phyloP scores from a whole-genome alignment of 2,329 filamentous ascomycete genomes.

The Neofusicoccum cordaticola region DNA sequence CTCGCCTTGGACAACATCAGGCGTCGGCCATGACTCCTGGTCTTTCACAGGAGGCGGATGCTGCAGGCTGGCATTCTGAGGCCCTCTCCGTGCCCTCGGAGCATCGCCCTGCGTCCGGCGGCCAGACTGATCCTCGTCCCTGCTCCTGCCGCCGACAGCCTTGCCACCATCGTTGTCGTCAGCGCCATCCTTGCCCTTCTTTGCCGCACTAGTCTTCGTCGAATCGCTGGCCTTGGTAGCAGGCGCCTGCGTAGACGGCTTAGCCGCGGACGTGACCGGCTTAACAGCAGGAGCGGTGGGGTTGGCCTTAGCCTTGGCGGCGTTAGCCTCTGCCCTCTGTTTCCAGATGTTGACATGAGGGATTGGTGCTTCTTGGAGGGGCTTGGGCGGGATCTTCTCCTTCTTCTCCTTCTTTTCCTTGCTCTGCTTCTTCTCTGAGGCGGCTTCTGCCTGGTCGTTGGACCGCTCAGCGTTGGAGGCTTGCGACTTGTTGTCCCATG shows the following conservation, averaged over 20 bases:
- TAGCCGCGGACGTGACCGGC: conserved; percentile 8
- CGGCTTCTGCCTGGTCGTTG: conserved; percentile 27
- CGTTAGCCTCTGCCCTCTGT: conserved; percentile 61
- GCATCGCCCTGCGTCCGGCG: conserved; percentile 12
- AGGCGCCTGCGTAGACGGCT: conserved; percentile 22
- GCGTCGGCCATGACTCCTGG: conserved; percentile 83
- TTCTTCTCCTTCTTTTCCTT: conserved; percentile 51
- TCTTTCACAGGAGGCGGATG: conserved; percentile 66
- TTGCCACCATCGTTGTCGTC: conserved; percentile 23
- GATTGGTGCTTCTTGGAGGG: conserved; percentile 75
- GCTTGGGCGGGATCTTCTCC: conserved; percentile 50
- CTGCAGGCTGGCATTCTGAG: not conserved
- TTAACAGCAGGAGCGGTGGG: conserved; percentile 36
- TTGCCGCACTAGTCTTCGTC: conserved; percentile 18
- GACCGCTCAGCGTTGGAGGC: conserved; percentile 64
- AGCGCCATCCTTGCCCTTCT: conserved; percentile 25
- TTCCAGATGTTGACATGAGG: conserved; percentile 88
- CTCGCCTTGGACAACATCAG: conserved; percentile 73
- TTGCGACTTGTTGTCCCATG: conserved; percentile 66
- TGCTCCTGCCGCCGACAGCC: conserved; percentile 22
- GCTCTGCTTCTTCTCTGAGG: conserved; percentile 38
- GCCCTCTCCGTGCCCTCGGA: not conserved
- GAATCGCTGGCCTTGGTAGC: conserved; percentile 16
- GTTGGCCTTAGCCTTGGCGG: conserved; percentile 41
- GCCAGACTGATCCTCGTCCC: conserved; percentile 29